These are phyloP conservation scores for Nymphaea thermarum DNA, from an alignment of 164 flowering plant genomes.

Conservation along the genomic window DNA sequence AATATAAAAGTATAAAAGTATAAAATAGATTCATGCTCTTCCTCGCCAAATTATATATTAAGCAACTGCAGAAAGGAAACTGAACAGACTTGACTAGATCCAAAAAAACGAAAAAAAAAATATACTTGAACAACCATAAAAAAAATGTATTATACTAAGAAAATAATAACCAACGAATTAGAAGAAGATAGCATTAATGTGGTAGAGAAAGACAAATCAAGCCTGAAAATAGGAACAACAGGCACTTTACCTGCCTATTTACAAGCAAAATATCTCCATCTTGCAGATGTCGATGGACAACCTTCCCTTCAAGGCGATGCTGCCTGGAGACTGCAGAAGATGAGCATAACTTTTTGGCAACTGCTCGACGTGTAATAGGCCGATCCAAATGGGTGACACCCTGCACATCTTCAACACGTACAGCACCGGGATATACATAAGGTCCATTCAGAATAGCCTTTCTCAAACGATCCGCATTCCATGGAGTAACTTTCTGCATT, in stretches of 20 bases:
- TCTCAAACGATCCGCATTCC: slow-evolving; percentile 71
- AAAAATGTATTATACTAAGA: too few relatives aligned
- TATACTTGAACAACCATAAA: too few relatives aligned
- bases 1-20: too few relatives aligned
- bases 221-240: neutral
- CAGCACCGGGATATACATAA: slow-evolving; percentile 88
- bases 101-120: too few relatives aligned
- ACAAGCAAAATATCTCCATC: slow-evolving; percentile 97
- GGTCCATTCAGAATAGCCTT: slow-evolving; percentile 74
- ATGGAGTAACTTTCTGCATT: slow-evolving; percentile 81
- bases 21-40: too few relatives aligned
- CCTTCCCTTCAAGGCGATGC: slow-evolving; percentile 58
- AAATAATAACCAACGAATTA: too few relatives aligned
- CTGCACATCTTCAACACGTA: slow-evolving; percentile 46
- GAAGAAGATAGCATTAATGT: too few relatives aligned
- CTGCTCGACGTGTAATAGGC: slow-evolving; percentile 24
- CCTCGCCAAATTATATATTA: too few relatives aligned
- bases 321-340: slow-evolving; percentile 60
- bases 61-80: too few relatives aligned
- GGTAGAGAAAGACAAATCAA: neutral
- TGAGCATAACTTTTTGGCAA: slow-evolving; percentile 65
- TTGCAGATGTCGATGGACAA: slow-evolving; percentile 71
- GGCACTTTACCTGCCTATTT: slow-evolving; percentile 69
- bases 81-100: too few relatives aligned
- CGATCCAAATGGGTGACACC: slow-evolving; percentile 21